phyloP scores from a whole-genome alignment of 2,329 filamentous ascomycete species.

The Dichotomopilus funicola region DNA sequence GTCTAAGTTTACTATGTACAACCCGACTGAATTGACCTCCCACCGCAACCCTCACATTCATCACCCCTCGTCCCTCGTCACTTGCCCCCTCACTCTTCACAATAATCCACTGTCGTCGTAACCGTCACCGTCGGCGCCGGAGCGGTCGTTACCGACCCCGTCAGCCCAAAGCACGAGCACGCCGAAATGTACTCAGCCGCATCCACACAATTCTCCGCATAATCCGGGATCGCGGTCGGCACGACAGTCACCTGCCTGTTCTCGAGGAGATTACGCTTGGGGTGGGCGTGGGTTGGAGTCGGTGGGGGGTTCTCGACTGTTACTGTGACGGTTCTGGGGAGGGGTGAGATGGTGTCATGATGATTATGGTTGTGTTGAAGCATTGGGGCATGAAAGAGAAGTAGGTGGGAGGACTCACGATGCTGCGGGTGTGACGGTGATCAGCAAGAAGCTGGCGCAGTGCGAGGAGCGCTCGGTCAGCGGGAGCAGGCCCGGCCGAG shows the following conservation, averaged over 20 bases:
- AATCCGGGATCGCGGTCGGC: conserved; percentile 33
- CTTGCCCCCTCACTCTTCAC: conserved; percentile 29
- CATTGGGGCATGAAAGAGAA: not conserved
- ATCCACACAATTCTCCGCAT: conserved; percentile 34
- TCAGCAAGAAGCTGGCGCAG: conserved; percentile 37
- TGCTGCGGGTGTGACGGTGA: conserved; percentile 35
- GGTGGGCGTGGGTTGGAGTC: conserved; percentile 14
- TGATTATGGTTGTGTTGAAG: not conserved
- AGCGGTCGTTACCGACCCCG: conserved; percentile 31
- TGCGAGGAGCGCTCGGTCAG: conserved; percentile 32
- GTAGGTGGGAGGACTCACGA: conserved; percentile 28
- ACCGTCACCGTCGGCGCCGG: conserved; percentile 33
- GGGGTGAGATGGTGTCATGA: not conserved
- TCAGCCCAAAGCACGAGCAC: conserved; percentile 42
- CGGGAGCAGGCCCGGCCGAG: conserved; percentile 32
- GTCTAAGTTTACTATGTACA: too few species aligned
- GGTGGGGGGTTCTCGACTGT: conserved; percentile 26
- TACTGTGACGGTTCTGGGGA: conserved; percentile 34
- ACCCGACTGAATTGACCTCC: too few species aligned
- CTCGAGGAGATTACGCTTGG: conserved; percentile 26
- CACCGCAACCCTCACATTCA: not conserved
- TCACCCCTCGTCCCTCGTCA: not conserved
- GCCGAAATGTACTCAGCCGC: conserved; percentile 34
- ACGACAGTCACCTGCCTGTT: conserved; percentile 28
- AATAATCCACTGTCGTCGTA: conserved; percentile 37